Base-by-base conservation (phyloP, 768 basidiomycete genomes). In the Pleurotus ostreatus region DNA sequence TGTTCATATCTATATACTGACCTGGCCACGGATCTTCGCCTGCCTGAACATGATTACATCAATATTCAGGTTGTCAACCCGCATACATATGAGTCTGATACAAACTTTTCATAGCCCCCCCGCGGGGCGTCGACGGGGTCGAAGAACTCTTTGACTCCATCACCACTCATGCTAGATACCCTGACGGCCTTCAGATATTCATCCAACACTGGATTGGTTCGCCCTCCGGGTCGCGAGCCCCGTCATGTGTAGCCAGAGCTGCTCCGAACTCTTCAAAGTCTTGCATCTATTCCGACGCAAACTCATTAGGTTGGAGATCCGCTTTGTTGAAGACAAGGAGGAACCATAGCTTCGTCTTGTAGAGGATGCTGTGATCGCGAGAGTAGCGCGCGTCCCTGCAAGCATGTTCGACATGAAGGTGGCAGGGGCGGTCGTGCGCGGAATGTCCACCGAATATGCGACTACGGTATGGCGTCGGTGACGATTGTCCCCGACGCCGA, bases 371-470 rank as follows among this genome's bases (percentile, higher is more conserved):
- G 52, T 3, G 30, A 34, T 34, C 9, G 30, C 30, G 4, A 34
- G 30, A 34, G 11, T 34, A 9, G 30, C 11, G 8, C 4, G 70
- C 81, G 59, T 56, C 89, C 90, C 92, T 94, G 79, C 97, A 99
- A 1, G 97, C 97, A 99, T 99, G 71, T 98, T 99, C 16, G 88
- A 92, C 97, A 98, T 99, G 71, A 99, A 98, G 2, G 97, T 99
- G 15, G 95, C 94, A 0, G 97, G 97, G 0, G 92, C 86, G 0
- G 89, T 88, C 16, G 93, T 94, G 59, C 97, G 80, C 16, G 97
- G 97, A 3, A 97, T 99, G 70, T 99, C 97, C 62, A 99, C 93
- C 59, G 98, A 82, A 66, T 98, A 99, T 13, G 97, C 97, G 37
- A 99, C 86, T 30, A 96, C 92, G 1, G 97, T 88, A 4, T 97